Percentiles rank a stretch among this genome's conserved stretches.
Evolutionary conservation across 2,329 filamentous ascomycete genomes (phyloP).

Genomic region (Neofusicoccum sp.): DNA sequence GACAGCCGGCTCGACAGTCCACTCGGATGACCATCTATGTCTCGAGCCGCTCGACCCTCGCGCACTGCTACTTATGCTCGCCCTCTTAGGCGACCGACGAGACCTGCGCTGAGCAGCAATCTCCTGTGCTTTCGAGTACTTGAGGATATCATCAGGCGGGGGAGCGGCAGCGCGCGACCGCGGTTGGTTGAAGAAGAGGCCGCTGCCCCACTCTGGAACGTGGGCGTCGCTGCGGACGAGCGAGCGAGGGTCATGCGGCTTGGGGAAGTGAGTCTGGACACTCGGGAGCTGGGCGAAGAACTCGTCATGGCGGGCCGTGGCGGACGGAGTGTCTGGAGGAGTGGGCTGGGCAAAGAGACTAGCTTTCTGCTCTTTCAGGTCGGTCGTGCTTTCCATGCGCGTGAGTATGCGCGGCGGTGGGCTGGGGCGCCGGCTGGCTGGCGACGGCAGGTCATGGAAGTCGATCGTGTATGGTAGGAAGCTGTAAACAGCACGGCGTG

Average conservation of each 20-base stretch:
- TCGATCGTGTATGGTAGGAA: constrained; percentile 91
- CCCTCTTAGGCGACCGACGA: constrained; percentile 24
- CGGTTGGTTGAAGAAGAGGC: constrained; percentile 64
- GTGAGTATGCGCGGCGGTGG: constrained; percentile 28
- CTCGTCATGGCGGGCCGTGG: constrained; percentile 39
- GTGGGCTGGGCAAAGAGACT: constrained; percentile 41
- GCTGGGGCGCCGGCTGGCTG: constrained; percentile 27
- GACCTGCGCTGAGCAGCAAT: constrained; percentile 27
- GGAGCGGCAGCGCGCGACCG: constrained; percentile 70
- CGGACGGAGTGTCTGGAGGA: constrained; percentile 43
- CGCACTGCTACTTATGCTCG: constrained; percentile 17
- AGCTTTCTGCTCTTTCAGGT: constrained; percentile 32
- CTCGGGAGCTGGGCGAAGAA: constrained; percentile 47
- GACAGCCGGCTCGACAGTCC: constrained; percentile 79
- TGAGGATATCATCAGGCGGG: constrained; percentile 72
- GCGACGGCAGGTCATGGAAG: constrained; percentile 65
- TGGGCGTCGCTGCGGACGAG: constrained; percentile 71
- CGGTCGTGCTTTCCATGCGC: constrained; percentile 48
- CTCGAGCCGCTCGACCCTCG: constrained; percentile 34
- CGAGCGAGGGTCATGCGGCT: constrained; percentile 47
- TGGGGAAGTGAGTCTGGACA: constrained; percentile 54
- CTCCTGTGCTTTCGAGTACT: constrained; percentile 57
- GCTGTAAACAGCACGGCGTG: constrained; percentile 46
- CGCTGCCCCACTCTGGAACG: constrained; percentile 71
- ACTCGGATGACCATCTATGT: constrained; percentile 71